Evolutionary conservation across 371 early-diverging fungal genomes (phyloP).

Genomic region (Rhizomucor miehei): DNA sequence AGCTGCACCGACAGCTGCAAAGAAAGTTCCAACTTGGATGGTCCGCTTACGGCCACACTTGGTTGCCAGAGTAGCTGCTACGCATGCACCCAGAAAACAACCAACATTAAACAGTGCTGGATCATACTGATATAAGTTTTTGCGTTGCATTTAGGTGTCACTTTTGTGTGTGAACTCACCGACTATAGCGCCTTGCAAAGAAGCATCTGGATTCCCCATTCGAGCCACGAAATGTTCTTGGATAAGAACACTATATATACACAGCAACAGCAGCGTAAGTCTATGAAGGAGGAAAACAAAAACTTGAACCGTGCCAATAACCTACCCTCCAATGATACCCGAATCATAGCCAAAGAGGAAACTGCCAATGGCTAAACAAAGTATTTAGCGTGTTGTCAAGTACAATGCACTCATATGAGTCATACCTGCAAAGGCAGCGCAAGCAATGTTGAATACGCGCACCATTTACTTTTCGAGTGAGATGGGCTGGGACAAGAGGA

Average conservation of each 20-base stretch:
- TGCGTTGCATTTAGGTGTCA: not conserved
- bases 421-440: constrained; percentile 14
- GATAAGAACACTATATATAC: constrained; percentile 31
- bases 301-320: not conserved
- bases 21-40: constrained; percentile 26
- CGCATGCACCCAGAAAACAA: constrained; percentile 21
- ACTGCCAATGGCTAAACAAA: constrained; percentile 26
- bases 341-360: constrained; percentile 50
- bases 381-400: constrained; percentile 8
- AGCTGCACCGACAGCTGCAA: constrained; percentile 22
- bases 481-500: not conserved
- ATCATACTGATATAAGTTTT: not conserved
- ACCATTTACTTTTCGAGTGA: constrained; percentile 2
- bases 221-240: constrained; percentile 22
- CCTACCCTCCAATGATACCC: constrained; percentile 20
- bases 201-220: constrained; percentile 27
- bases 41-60: constrained; percentile 23
- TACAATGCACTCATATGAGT: not conserved
- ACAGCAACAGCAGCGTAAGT: no score
- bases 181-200: constrained; percentile 22
- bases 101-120: constrained; percentile 21
- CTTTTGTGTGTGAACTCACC: not conserved
- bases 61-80: constrained; percentile 11
- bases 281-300: no score
- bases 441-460: constrained; percentile 9